Conservation (phyloP, 2,329 filamentous ascomycete genomes). For the Acrocalymma vagum region DNA sequence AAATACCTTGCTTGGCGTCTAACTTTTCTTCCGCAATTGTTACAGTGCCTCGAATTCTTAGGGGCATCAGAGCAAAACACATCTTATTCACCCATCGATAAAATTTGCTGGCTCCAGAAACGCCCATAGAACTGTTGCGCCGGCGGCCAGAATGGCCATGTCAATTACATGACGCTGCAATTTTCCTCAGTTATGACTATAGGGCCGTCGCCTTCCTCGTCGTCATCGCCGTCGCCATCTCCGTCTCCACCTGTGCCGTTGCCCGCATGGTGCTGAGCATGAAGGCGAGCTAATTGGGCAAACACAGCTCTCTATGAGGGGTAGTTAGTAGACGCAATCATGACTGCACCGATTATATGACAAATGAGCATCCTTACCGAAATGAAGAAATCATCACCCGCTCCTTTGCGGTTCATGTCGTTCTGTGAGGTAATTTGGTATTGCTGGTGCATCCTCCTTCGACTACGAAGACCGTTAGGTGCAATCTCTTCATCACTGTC, state of each 20-base stretch:
- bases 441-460: slow-evolving; percentile 66
- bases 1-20: no score
- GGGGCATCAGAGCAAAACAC: no score
- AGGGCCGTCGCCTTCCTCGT: slow-evolving; percentile 25
- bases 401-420: slow-evolving; percentile 66
- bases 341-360: no score
- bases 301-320: slow-evolving; percentile 36
- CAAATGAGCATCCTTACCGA: slow-evolving; percentile 53
- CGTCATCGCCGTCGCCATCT: slow-evolving; percentile 25
- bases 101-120: no score
- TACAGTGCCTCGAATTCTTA: no score
- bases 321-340: slow-evolving; percentile 4
- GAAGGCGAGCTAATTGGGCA: slow-evolving; percentile 46
- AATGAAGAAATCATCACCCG: slow-evolving; percentile 65
- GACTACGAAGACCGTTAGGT: slow-evolving; percentile 60
- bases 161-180: slow-evolving; percentile 42
- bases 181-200: slow-evolving; percentile 41
- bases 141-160: no score
- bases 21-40: no score
- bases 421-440: slow-evolving; percentile 71
- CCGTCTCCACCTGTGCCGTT: slow-evolving; percentile 19
- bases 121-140: no score
- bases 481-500: slow-evolving; percentile 50
- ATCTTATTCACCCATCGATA: no score
- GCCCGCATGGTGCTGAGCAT: slow-evolving; percentile 32